These are phyloP conservation scores for Phoma herbarum DNA, from an alignment of 2,329 filamentous ascomycete genomes.

Conservation along the genomic window DNA sequence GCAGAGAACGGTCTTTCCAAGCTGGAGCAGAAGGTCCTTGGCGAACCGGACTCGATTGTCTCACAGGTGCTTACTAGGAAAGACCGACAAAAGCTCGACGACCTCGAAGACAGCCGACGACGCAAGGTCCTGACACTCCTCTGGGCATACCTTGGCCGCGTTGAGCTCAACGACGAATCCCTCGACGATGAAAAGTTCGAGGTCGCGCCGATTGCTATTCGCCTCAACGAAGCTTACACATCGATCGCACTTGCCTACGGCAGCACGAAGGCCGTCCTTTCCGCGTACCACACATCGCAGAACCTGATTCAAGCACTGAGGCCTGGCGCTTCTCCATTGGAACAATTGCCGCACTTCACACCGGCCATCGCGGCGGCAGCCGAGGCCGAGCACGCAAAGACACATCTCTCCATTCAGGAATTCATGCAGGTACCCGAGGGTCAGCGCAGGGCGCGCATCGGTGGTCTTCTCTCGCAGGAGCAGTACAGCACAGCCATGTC, in stretches of 20 bases:
- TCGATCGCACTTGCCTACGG: conserved; percentile 89
- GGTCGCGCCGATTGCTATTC: conserved; percentile 84
- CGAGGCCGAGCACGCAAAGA: conserved; percentile 70
- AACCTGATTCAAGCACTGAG: conserved; percentile 88
- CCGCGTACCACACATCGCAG: conserved; percentile 83
- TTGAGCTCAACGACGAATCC: conserved; percentile 80
- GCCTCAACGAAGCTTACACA: conserved; percentile 84
- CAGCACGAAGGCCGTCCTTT: conserved; percentile 80
- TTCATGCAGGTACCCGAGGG: conserved; percentile 87
- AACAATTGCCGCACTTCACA: conserved; percentile 90
- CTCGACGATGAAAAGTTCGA: conserved; percentile 89
- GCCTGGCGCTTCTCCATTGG: conserved; percentile 82
- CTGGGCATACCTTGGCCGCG: conserved; percentile 92
- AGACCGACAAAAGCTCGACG: conserved; percentile 78
- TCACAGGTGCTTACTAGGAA: conserved; percentile 71
- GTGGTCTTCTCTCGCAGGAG: conserved; percentile 75
- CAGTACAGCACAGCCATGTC: conserved; percentile 79
- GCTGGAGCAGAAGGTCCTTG: conserved; percentile 81
- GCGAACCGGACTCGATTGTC: conserved; percentile 62
- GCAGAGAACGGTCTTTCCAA: conserved; percentile 82
- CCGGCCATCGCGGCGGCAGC: conserved; percentile 68
- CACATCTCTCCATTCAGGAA: conserved; percentile 79
- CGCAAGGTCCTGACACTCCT: conserved; percentile 88
- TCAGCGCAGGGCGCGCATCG: conserved; percentile 74
- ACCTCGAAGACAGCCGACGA: conserved; percentile 79